Percentiles rank a stretch among this genome's conserved stretches.
Conservation (phyloP, 495 filamentous ascomycete species). For the Daldinia bambusicola region DNA sequence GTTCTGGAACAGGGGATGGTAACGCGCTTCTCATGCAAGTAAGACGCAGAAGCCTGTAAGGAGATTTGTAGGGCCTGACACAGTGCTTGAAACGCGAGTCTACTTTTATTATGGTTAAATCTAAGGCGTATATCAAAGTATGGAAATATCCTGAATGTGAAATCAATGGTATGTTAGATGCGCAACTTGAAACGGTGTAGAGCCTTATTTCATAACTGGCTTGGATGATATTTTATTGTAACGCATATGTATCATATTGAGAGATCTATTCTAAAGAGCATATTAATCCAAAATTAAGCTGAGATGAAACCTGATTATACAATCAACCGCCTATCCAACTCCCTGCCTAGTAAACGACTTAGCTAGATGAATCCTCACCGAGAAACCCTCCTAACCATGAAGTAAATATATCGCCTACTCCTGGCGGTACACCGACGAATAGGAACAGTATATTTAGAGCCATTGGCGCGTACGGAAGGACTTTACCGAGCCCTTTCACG, state of each 20-base stretch:
- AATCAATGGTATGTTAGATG: no score
- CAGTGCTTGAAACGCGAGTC: neutral
- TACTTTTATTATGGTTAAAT: neutral
- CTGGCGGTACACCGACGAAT: slow-evolving; percentile 1
- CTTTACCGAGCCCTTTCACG: neutral
- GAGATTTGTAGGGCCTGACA: neutral
- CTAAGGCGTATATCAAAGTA: no score
- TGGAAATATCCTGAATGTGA: no score
- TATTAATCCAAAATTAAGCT: neutral
- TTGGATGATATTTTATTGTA: neutral
- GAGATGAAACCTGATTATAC: neutral
- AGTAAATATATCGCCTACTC: slow-evolving; percentile 1
- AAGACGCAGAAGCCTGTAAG: neutral
- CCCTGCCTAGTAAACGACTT: neutral
- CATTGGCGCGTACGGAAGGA: neutral
- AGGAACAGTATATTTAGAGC: slow-evolving; percentile 7
- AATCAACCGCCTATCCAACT: neutral
- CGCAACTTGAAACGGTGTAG: no score
- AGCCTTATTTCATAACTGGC: neutral
- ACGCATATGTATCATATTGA: neutral
- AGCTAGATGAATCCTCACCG: neutral
- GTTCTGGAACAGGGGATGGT: neutral
- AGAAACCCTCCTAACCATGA: neutral
- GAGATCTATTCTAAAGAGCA: neutral
- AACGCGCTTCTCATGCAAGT: slow-evolving; percentile 4